phyloP scores from a whole-genome alignment of 495 filamentous ascomycete species.

The Neurospora sublineolata region DNA sequence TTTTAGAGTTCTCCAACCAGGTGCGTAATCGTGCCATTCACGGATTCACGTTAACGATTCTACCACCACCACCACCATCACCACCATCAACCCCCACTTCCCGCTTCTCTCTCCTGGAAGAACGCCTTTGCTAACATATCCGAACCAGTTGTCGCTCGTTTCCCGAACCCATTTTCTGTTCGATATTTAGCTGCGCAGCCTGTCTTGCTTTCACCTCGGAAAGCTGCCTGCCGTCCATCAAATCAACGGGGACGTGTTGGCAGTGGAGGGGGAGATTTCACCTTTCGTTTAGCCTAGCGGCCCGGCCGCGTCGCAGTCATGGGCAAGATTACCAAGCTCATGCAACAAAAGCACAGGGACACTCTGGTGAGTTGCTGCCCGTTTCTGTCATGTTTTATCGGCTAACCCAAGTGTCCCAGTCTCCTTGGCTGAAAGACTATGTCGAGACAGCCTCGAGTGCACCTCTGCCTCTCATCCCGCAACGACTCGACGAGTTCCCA shows the following conservation, averaged over 20 bases:
- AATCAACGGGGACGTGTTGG: conserved; percentile 23
- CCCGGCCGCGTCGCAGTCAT: conserved; percentile 51
- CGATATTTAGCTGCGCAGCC: background rate
- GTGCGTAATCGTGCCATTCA: conserved; percentile 3
- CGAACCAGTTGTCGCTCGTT: conserved; percentile 1
- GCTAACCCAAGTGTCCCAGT: conserved; percentile 37
- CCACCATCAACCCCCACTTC: background rate
- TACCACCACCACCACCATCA: background rate
- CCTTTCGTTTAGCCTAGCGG: conserved; percentile 33
- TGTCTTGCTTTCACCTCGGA: conserved; percentile 13
- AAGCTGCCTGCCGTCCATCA: conserved; percentile 29
- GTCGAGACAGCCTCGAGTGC: conserved; percentile 54
- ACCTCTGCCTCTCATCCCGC: conserved; percentile 63
- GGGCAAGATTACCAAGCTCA: conserved; percentile 96
- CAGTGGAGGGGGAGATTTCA: conserved; percentile 38
- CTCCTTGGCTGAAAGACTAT: conserved; percentile 73
- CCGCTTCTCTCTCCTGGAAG: background rate
- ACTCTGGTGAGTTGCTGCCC: conserved; percentile 59
- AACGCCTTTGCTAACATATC: background rate
- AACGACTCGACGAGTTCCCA: conserved; percentile 68
- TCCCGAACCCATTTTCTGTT: conserved; percentile 3
- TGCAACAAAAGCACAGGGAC: conserved; percentile 83
- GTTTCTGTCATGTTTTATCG: background rate
- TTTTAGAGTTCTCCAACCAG: conserved; percentile 12
- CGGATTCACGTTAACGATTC: too few relatives aligned